These are phyloP conservation scores for Lepraria neglecta DNA, from an alignment of 495 filamentous ascomycete genomes.

Conservation along the genomic window DNA sequence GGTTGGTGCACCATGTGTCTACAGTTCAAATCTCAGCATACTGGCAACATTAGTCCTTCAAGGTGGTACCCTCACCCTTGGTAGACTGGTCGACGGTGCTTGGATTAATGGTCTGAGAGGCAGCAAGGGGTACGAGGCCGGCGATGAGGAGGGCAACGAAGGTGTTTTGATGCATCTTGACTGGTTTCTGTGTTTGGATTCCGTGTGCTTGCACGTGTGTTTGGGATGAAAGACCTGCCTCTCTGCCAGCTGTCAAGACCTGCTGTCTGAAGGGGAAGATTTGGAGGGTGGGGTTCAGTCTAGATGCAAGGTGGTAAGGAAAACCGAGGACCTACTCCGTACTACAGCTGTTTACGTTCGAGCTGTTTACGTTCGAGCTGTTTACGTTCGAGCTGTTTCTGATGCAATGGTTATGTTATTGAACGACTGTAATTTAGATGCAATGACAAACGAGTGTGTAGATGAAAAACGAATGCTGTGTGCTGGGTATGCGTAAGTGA, in stretches of 20 bases:
- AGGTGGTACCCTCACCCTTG: constrained; percentile 35
- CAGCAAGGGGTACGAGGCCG: constrained; percentile 30
- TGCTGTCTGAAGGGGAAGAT: neutral
- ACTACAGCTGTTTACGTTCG: neutral
- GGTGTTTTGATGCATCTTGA: constrained; percentile 17
- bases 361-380: neutral
- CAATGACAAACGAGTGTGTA: constrained; percentile 8
- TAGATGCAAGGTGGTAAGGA: constrained; percentile 6
- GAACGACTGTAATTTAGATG: neutral
- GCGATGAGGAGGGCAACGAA: constrained; percentile 18
- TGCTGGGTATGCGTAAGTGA: neutral
- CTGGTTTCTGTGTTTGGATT: neutral
- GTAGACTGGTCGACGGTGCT: constrained; percentile 45
- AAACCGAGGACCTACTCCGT: neutral
- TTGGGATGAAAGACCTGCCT: neutral
- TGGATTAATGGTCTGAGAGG: constrained; percentile 55
- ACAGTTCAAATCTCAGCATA: constrained; percentile 22
- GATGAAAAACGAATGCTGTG: constrained; percentile 7
- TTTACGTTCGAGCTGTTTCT: neutral
- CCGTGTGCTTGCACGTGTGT: neutral
- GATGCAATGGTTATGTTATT: neutral
- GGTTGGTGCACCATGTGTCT: constrained; percentile 65
- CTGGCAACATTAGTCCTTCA: neutral
- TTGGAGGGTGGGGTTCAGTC: neutral
- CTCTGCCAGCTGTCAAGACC: constrained; percentile 1